Evolutionary conservation across 202 grass and related monocot genomes (phyloP).

Genomic region (Elaeis oleifera): DNA sequence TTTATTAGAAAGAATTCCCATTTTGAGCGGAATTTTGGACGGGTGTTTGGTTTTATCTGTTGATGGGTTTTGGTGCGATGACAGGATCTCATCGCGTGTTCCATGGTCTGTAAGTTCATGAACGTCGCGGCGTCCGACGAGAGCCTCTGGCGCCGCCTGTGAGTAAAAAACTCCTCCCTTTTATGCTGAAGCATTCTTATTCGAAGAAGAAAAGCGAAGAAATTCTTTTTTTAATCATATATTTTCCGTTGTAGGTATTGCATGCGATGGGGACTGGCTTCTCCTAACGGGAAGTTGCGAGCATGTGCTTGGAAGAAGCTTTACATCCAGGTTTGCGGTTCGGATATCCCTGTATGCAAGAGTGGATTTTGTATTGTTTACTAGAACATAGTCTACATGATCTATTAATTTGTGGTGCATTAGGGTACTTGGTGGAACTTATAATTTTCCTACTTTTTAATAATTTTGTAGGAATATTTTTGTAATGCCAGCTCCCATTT

Average conservation of each 20-base stretch:
- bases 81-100: conserved; percentile 73
- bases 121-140: conserved; percentile 66
- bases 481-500: too few relatives aligned
- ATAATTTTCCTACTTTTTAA: too few relatives aligned
- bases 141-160: conserved; percentile 95
- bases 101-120: conserved; percentile 75
- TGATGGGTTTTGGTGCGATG: neutral
- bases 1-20: too few relatives aligned
- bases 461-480: too few relatives aligned
- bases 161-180: conserved; percentile 24
- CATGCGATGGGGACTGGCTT: conserved; percentile 76
- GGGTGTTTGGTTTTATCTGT: too few relatives aligned
- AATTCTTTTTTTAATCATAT: neutral
- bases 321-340: conserved; percentile 60
- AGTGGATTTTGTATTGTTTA: too few relatives aligned
- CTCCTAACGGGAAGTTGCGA: conserved; percentile 45
- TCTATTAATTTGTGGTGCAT: too few relatives aligned
- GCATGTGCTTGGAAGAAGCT: conserved; percentile 90
- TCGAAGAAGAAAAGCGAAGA: neutral
- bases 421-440: too few relatives aligned
- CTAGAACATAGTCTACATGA: too few relatives aligned
- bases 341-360: neutral
- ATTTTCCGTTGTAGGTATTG: conserved; percentile 40
- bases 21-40: too few relatives aligned
- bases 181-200: neutral